These are phyloP conservation scores for Diaporthe vaccinii DNA, from an alignment of 2,329 filamentous ascomycete genomes.

Conservation along the genomic window DNA sequence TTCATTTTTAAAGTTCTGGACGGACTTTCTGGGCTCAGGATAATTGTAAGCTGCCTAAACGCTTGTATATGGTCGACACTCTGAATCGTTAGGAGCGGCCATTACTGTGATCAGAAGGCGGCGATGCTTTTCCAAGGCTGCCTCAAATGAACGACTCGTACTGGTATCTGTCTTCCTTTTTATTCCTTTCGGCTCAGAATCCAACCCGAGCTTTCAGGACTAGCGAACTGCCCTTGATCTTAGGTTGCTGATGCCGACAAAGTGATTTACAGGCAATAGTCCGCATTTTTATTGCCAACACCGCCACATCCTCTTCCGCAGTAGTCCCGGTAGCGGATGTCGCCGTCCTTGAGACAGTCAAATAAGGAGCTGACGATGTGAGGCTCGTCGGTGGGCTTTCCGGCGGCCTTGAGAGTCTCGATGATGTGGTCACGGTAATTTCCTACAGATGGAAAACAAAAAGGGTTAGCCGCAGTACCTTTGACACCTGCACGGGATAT, in stretches of 20 bases:
- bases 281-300: neutral
- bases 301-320: neutral
- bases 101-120: no score
- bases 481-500: neutral
- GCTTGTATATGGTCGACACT: no score
- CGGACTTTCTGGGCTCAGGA: no score
- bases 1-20: no score
- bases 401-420: neutral
- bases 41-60: no score
- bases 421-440: neutral
- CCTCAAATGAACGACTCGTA: no score
- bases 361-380: neutral
- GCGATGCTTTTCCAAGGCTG: no score
- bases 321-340: neutral
- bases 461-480: neutral
- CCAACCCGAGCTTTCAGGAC: no score
- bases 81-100: no score
- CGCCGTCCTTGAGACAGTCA: neutral
- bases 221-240: no score
- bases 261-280: neutral
- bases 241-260: neutral
- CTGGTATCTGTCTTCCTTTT: no score
- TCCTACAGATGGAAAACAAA: neutral
- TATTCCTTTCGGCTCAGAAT: no score
- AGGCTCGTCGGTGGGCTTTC: neutral